Percentiles rank a stretch among this genome's conserved stretches.
phyloP scores from a whole-genome alignment of 495 filamentous ascomycete species.

The Penicillium fimorum region DNA sequence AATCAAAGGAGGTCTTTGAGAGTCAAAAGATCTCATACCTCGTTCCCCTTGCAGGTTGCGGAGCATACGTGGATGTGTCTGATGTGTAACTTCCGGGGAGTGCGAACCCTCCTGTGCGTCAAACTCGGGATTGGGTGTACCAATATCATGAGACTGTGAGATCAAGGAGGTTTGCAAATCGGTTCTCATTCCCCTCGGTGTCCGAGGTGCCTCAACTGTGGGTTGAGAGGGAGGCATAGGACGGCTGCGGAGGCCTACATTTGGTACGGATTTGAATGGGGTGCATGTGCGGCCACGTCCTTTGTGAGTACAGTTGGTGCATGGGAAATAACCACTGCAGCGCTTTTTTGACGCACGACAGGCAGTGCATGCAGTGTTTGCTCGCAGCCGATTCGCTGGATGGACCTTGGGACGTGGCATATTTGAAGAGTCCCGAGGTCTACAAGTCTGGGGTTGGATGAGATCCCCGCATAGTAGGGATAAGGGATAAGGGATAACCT shows the following conservation, averaged over 20 bases:
- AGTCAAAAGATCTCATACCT: slow-evolving; percentile 20
- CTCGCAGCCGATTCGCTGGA: slow-evolving; percentile 37
- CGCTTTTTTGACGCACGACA: slow-evolving; percentile 42
- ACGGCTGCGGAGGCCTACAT: slow-evolving; percentile 11
- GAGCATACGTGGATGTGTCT: slow-evolving; percentile 40
- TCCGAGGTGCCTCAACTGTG: background rate
- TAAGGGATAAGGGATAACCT: slow-evolving; percentile 2
- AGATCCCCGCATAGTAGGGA: slow-evolving; percentile 7
- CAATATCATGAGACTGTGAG: slow-evolving; percentile 5
- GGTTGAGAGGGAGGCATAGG: slow-evolving; percentile 2
- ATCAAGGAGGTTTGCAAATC: slow-evolving; percentile 2
- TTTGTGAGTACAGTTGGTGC: slow-evolving; percentile 36
- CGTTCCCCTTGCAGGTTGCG: slow-evolving; percentile 38
- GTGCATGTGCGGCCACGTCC: slow-evolving; percentile 34
- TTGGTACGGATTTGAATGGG: slow-evolving; percentile 26
- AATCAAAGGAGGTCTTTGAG: background rate
- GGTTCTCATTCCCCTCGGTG: background rate
- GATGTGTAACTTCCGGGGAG: slow-evolving; percentile 36
- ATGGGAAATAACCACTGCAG: slow-evolving; percentile 43
- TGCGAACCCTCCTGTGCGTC: slow-evolving; percentile 17
- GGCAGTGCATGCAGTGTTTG: slow-evolving; percentile 36
- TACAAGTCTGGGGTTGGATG: background rate
- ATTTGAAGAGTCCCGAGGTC: slow-evolving; percentile 13
- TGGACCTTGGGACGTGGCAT: slow-evolving; percentile 43
- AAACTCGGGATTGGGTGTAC: slow-evolving; percentile 2